Conservation (phyloP, 2,329 filamentous ascomycete species). For the Chaetomiaceae sp. region DNA sequence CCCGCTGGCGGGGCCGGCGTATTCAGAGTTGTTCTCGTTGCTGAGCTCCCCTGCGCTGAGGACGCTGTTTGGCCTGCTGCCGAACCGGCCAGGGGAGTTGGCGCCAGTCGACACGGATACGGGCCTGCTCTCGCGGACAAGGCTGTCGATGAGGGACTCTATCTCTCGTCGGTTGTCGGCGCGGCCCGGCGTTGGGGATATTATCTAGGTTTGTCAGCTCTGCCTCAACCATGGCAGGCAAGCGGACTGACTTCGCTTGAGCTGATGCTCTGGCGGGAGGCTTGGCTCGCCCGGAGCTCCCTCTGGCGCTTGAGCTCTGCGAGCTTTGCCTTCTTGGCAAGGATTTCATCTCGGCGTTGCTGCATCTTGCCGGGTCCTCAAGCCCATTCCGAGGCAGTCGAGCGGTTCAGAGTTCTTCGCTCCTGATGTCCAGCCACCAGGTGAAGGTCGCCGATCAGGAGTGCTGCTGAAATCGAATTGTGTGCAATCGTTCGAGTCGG, state of each 20-base stretch:
- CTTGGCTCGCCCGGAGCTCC: conserved; percentile 75
- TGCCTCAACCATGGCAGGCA: neutral
- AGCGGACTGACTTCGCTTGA: conserved; percentile 59
- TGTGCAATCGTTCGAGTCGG: no score
- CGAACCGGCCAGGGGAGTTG: conserved; percentile 61
- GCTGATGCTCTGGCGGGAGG: conserved; percentile 64
- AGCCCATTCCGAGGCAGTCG: conserved; percentile 42
- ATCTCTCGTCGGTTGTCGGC: conserved; percentile 69
- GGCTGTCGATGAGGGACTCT: conserved; percentile 77
- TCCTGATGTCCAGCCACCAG: neutral
- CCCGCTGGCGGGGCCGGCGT: conserved; percentile 44
- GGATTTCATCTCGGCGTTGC: conserved; percentile 90
- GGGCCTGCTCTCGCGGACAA: conserved; percentile 75
- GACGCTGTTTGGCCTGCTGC: conserved; percentile 81
- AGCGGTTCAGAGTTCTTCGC: neutral
- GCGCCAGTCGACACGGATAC: conserved; percentile 61
- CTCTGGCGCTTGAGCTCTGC: conserved; percentile 92
- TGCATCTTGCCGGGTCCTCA: conserved; percentile 51
- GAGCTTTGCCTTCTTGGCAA: conserved; percentile 94
- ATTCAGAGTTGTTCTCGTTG: conserved; percentile 62
- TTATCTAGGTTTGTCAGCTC: conserved; percentile 45
- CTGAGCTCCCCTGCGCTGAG: conserved; percentile 78
- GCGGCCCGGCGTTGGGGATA: conserved; percentile 66
- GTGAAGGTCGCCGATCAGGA: neutral
- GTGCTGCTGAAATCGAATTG: neutral